Evolutionary conservation across 768 basidiomycete genomes (phyloP), one percentile per base, ranked within the genome.

Genomic region (Mycena capillaripes): DNA sequence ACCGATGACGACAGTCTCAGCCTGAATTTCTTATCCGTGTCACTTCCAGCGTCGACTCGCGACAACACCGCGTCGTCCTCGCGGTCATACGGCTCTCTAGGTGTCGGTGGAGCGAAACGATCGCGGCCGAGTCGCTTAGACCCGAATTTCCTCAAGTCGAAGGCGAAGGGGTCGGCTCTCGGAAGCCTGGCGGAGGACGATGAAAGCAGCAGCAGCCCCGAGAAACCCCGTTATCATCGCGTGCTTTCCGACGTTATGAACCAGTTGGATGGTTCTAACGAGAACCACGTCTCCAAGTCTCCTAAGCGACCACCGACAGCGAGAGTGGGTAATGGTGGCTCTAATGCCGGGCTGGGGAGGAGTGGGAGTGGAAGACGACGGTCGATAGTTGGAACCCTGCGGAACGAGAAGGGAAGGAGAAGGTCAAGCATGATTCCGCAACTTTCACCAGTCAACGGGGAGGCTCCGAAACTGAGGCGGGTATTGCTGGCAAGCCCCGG

Each of bases 381-480:
- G 44, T 96, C 95, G 27, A 92, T 91, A 75, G 88, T 95, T 67
- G 95, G 95, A 6, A 88, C 92, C n/a, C 77, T 91, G 79, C 90
- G 95, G 40, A 86, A 83, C 70, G 95, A 96, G 80, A 94, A 93
- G 80, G 82, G 83, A 17, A 85, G 94, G 70, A 85, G 95, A 69
- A 87, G 95, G 68, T 95, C 95, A 44, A 96, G 95, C 77, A 81
- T 95, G 85, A 93, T 96, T 71, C 92, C 92, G n/a, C 89, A 90
- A 72, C 86, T 90, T 58, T 87, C 89, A 19, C 85, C 87, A n/a
- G 82, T 79, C 50, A 79, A 78, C 29, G 83, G 80, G 38, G 88
- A 88, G 70, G 79, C 75, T 40, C 82, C 66, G 21, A 83, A 82
- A 30, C 75, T 83, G 76, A 78, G 89, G 71, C 82, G 91, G 29